Percentiles rank a stretch among this genome's conserved stretches.
Conservation (phyloP, 2,329 filamentous ascomycete species). For the Colletotrichum godetiae region DNA sequence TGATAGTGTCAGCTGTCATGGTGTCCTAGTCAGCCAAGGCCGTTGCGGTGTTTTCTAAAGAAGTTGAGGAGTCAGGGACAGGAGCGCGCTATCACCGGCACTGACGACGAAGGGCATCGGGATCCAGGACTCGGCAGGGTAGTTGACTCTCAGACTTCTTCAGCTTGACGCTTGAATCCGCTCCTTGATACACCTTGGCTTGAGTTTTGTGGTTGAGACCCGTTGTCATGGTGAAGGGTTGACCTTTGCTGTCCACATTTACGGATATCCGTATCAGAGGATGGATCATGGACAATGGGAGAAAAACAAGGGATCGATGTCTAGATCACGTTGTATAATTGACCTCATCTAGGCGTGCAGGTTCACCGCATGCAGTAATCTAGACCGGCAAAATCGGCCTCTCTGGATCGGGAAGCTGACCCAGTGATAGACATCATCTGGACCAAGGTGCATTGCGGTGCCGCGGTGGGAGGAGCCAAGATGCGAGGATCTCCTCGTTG, state of each 20-base stretch:
- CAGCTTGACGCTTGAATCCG: neutral
- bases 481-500: conserved; percentile 21
- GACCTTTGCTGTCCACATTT: too few relatives aligned
- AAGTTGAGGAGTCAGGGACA: neutral
- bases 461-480: neutral
- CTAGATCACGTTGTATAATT: neutral
- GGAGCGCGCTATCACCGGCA: neutral
- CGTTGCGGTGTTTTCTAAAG: conserved; percentile 17
- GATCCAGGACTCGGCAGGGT: neutral
- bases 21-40: conserved; percentile 21
- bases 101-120: neutral
- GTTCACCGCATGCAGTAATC: conserved; percentile 2
- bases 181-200: conserved; percentile 1
- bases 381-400: neutral
- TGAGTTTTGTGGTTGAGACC: neutral
- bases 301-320: neutral
- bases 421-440: conserved; percentile 15
- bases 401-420: conserved; percentile 23
- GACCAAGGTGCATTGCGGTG: neutral
- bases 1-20: conserved; percentile 10
- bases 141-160: neutral
- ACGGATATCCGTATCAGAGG: neutral
- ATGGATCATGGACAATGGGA: neutral
- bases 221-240: neutral
- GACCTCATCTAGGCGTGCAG: neutral